Percentiles rank a stretch among this genome's conserved stretches.
phyloP scores from a whole-genome alignment of 495 filamentous ascomycete species.

The Ascodesmis nigricans region DNA sequence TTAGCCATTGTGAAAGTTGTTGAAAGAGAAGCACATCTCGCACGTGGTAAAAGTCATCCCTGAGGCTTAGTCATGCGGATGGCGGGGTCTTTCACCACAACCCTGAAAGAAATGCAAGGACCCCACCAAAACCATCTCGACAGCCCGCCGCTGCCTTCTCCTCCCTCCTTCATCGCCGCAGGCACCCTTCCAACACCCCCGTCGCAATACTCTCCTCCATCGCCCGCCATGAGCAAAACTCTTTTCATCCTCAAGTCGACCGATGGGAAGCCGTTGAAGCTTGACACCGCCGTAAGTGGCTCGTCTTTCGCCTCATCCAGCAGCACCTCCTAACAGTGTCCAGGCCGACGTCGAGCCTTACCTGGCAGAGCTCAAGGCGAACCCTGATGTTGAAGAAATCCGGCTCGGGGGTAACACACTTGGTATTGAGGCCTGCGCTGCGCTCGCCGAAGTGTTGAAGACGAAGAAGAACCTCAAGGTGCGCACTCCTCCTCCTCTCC shows the following conservation, averaged over 20 bases:
- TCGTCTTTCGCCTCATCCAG: too few species aligned
- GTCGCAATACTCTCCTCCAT: background rate
- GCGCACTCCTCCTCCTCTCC: conserved; percentile 9
- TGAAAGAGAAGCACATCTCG: too few species aligned
- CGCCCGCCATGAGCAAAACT: conserved; percentile 27
- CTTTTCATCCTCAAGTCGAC: conserved; percentile 48
- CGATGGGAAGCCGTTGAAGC: conserved; percentile 72
- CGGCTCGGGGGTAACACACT: conserved; percentile 74
- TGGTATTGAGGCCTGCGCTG: conserved; percentile 65
- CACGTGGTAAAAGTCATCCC: too few species aligned
- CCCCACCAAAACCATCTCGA: too few species aligned
- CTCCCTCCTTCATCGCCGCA: too few species aligned
- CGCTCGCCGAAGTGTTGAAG: conserved; percentile 54
- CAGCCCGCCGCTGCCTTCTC: too few species aligned
- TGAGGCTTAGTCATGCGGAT: too few species aligned
- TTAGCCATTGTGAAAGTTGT: too few species aligned
- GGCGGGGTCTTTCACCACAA: too few species aligned
- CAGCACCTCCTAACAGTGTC: background rate
- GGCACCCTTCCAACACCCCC: too few species aligned
- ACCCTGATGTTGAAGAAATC: conserved; percentile 60
- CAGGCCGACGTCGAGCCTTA: conserved; percentile 61
- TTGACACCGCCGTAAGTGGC: conserved; percentile 41
- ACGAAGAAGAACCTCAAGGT: conserved; percentile 61
- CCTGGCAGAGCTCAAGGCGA: conserved; percentile 47
- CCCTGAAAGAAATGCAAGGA: too few species aligned